These are phyloP conservation scores for Penicillium psychrofluorescens DNA, from an alignment of 495 filamentous ascomycete genomes.

Conservation along the genomic window DNA sequence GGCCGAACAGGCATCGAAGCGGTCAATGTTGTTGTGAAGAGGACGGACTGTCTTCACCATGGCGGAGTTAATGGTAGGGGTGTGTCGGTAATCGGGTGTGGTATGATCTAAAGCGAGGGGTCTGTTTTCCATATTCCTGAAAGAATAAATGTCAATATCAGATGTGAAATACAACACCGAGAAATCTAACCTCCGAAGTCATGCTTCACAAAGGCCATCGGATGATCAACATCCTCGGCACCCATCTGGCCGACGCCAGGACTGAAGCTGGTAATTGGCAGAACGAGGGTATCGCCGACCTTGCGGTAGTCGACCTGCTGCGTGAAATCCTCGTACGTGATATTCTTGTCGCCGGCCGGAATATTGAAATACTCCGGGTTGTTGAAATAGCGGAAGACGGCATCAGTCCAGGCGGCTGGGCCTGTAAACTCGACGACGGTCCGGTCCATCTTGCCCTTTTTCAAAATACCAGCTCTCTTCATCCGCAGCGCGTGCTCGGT, in stretches of 20 bases:
- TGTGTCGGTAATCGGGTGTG: not conserved
- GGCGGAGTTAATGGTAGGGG: not conserved
- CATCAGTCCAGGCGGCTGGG: constrained; percentile 91
- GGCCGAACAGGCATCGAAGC: no score
- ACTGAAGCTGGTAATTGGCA: constrained; percentile 96
- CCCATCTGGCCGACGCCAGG: constrained; percentile 93
- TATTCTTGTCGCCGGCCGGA: constrained; percentile 55
- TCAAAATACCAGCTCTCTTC: constrained; percentile 63
- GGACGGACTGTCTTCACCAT: no score
- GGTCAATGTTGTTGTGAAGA: no score
- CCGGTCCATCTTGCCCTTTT: constrained; percentile 57
- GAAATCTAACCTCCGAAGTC: constrained; percentile 75
- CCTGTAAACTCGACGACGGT: constrained; percentile 95
- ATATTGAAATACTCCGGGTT: constrained; percentile 85
- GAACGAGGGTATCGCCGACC: constrained; percentile 85
- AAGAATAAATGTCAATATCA: constrained; percentile 5
- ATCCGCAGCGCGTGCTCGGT: constrained; percentile 72
- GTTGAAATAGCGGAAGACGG: constrained; percentile 89
- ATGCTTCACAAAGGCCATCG: constrained; percentile 97
- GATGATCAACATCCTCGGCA: constrained; percentile 82
- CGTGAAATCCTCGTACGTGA: constrained; percentile 85
- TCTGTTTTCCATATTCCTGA: constrained; percentile 33
- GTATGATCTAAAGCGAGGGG: constrained; percentile 21
- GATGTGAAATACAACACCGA: constrained; percentile 16
- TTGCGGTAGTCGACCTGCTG: constrained; percentile 75